Evolutionary conservation across 2,329 filamentous ascomycete genomes (phyloP).

Genomic region (Passalora sequoiae): DNA sequence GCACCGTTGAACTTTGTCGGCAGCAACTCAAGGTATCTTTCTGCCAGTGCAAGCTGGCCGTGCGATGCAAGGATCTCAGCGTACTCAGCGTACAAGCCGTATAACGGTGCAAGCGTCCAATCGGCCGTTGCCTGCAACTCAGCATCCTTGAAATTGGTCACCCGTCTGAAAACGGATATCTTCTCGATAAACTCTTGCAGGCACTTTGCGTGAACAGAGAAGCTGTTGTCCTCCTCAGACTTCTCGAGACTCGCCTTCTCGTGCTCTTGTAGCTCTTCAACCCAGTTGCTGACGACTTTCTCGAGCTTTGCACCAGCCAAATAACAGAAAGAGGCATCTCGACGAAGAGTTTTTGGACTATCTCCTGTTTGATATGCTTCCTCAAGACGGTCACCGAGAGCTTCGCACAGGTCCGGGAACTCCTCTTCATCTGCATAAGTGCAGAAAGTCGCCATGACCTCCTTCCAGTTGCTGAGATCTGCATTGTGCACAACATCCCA

Average conservation of each 20-base stretch:
- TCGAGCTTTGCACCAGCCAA: conserved; percentile 92
- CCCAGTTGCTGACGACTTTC: conserved; percentile 95
- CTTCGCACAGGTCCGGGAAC: conserved; percentile 92
- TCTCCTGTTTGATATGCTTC: conserved; percentile 55
- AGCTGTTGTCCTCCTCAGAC: conserved; percentile 64
- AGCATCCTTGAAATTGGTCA: conserved; percentile 81
- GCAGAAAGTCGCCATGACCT: conserved; percentile 91
- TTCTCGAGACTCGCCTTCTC: conserved; percentile 67
- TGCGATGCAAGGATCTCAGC: conserved; percentile 90
- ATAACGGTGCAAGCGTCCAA: conserved; percentile 85
- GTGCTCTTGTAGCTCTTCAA: conserved; percentile 77
- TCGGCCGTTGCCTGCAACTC: conserved; percentile 66
- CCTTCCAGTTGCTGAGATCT: conserved; percentile 89
- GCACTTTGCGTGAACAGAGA: conserved; percentile 83
- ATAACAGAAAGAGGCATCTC: conserved; percentile 95
- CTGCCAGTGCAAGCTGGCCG: conserved; percentile 77
- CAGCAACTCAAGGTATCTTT: conserved; percentile 85
- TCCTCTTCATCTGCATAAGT: conserved; percentile 88
- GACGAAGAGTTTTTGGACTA: conserved; percentile 54
- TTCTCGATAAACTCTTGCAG: conserved; percentile 96
- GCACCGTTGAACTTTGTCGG: conserved; percentile 79
- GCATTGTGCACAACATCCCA: conserved; percentile 99
- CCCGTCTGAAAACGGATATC: conserved; percentile 91
- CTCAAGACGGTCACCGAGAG: conserved; percentile 82
- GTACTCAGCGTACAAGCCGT: conserved; percentile 95